A percentile compares a stretch with the other conserved stretches of the same genome.
phyloP scores from a whole-genome alignment of 345 rosid genomes.

The Pistacia integerrima region DNA sequence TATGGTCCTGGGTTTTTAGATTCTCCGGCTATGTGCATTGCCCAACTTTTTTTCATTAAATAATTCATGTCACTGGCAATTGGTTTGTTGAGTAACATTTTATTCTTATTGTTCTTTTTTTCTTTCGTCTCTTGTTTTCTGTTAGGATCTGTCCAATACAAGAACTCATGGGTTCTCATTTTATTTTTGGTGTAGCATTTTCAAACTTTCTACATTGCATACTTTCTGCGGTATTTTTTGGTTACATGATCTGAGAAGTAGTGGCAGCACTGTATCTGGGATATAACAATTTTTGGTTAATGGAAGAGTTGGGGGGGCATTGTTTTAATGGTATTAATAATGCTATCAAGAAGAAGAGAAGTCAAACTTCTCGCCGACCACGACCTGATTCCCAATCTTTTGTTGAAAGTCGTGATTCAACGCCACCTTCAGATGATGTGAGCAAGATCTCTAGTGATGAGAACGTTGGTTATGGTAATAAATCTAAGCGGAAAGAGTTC shows the following conservation, averaged over 20 bases:
- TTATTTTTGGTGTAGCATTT: conserved; percentile 9
- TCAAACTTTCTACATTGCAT: neutral
- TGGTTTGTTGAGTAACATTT: neutral
- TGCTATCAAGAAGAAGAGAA: conserved; percentile 77
- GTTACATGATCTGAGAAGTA: conserved; percentile 22
- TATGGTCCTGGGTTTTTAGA: conserved; percentile 17
- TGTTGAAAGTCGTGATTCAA: conserved; percentile 35
- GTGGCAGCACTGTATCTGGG: conserved; percentile 11
- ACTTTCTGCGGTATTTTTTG: conserved; percentile 1
- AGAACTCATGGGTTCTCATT: conserved; percentile 5
- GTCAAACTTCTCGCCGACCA: conserved; percentile 59
- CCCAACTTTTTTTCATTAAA: neutral
- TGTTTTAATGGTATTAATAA: conserved; percentile 39
- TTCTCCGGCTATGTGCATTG: conserved; percentile 11
- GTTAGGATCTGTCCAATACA: neutral
- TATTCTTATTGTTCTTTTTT: neutral
- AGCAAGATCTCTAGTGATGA: conserved; percentile 75
- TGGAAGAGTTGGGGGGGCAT: conserved; percentile 55
- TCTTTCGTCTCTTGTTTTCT: neutral
- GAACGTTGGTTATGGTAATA: conserved; percentile 46
- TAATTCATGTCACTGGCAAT: neutral
- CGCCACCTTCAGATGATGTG: conserved; percentile 47
- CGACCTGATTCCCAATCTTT: conserved; percentile 52
- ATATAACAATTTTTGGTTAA: conserved; percentile 19
- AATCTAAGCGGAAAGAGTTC: conserved; percentile 63